These are phyloP conservation scores for Pseudozyma sp. DNA, from an alignment of 1,284 basidiomycete genomes.

Conservation along the genomic window DNA sequence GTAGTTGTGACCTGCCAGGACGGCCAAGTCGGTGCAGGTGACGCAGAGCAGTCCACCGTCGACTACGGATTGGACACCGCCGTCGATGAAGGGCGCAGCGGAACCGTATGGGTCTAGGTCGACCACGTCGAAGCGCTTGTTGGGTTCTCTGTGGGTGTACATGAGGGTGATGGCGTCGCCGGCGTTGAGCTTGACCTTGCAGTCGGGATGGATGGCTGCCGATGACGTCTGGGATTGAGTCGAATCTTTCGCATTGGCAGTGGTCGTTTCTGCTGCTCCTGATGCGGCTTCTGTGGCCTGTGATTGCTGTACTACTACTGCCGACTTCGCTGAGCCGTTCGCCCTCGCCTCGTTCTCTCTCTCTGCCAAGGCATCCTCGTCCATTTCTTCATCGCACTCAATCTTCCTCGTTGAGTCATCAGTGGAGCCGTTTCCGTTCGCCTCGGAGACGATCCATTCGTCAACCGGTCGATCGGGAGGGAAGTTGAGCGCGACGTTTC, in stretches of 20 bases:
- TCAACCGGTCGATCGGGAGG: slow-evolving; percentile 72
- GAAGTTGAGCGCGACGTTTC: slow-evolving; percentile 89
- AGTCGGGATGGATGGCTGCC: slow-evolving; percentile 59
- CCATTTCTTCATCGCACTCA: slow-evolving; percentile 11
- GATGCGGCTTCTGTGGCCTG: background rate
- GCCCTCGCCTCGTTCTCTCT: slow-evolving; percentile 27
- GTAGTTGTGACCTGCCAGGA: slow-evolving; percentile 92
- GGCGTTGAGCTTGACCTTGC: slow-evolving; percentile 63
- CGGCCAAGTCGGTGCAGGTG: slow-evolving; percentile 94
- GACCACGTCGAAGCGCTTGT: slow-evolving; percentile 86
- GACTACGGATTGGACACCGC: slow-evolving; percentile 88
- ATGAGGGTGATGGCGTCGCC: slow-evolving; percentile 75
- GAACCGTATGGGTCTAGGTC: slow-evolving; percentile 98
- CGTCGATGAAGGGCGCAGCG: slow-evolving; percentile 95
- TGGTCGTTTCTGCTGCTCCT: background rate
- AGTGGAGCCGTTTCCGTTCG: background rate
- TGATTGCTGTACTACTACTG: slow-evolving; percentile 10
- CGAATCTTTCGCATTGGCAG: background rate
- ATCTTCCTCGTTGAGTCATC: background rate
- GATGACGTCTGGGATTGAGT: background rate
- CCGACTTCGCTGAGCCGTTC: background rate
- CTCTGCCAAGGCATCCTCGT: slow-evolving; percentile 39
- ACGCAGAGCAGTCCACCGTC: slow-evolving; percentile 88
- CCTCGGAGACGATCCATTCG: slow-evolving; percentile 46
- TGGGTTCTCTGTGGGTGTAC: slow-evolving; percentile 85